Conservation (phyloP, 192 early-diverging fungal genomes). For the Hyaloraphidium curvatum region DNA sequence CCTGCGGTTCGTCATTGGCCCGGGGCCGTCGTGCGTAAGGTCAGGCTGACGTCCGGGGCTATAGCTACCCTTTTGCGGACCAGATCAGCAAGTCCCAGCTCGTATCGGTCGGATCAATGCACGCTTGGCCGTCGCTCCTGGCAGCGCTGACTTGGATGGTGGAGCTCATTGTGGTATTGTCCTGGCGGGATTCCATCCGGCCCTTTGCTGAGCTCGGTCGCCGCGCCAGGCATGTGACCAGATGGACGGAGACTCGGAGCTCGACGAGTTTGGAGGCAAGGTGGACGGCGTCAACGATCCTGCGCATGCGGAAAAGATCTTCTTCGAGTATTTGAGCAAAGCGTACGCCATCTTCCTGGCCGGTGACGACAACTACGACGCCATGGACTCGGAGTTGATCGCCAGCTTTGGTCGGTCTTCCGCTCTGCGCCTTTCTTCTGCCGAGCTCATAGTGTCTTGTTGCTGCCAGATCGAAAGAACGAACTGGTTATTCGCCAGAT, state of each 20-base stretch:
- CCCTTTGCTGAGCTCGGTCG: background rate
- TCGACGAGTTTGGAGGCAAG: constrained; percentile 11
- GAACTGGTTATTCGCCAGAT: background rate
- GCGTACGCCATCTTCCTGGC: constrained; percentile 44
- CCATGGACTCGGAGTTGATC: constrained; percentile 32
- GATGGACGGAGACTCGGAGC: background rate
- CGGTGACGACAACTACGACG: constrained; percentile 40
- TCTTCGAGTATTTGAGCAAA: constrained; percentile 45
- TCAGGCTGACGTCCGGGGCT: background rate
- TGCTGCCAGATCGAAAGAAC: background rate
- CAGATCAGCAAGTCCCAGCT: constrained; percentile 51
- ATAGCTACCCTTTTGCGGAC: constrained; percentile 35
- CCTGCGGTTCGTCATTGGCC: constrained; percentile 29
- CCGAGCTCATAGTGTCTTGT: background rate
- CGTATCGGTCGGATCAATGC: constrained; percentile 38
- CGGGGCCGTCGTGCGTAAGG: background rate
- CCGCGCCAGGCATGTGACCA: background rate
- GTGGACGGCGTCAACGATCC: too few species aligned
- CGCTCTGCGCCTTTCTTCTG: background rate
- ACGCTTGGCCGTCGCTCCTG: constrained; percentile 47
- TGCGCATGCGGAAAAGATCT: constrained; percentile 48
- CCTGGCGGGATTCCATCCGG: background rate
- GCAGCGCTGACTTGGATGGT: constrained; percentile 61
- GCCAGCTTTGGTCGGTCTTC: constrained; percentile 25
- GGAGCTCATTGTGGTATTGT: constrained; percentile 34